Evolutionary conservation across 2,329 filamentous ascomycete species (phyloP).

Genomic region (Lasiodiplodia citricola): DNA sequence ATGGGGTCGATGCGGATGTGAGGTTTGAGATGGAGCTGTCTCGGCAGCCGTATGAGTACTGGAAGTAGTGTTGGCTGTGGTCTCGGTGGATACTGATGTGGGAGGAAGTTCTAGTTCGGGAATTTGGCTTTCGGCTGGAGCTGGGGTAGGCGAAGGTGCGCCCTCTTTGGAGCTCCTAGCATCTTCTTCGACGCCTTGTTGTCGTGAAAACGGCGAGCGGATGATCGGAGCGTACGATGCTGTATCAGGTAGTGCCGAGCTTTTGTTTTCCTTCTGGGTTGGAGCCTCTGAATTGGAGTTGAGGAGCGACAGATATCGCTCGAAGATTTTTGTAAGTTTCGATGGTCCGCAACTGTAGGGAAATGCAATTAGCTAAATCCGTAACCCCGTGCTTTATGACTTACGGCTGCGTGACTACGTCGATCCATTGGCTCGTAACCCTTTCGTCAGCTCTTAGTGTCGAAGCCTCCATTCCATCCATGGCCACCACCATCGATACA

Average conservation of each 20-base stretch:
- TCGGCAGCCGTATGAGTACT: no score
- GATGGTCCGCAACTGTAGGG: slow-evolving; percentile 38
- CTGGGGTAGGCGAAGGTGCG: background rate
- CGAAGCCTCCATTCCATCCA: slow-evolving; percentile 4
- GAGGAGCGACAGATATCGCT: background rate
- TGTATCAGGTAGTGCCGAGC: background rate
- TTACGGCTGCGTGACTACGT: slow-evolving; percentile 42
- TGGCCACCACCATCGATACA: background rate
- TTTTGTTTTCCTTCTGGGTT: background rate
- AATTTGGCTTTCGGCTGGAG: background rate
- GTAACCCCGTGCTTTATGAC: background rate
- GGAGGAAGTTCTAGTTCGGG: background rate
- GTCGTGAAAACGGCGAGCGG: background rate
- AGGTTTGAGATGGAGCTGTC: no score
- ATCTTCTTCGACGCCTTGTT: background rate
- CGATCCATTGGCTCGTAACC: slow-evolving; percentile 33
- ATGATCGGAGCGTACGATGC: background rate
- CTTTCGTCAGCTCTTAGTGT: background rate
- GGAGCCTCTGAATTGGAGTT: background rate
- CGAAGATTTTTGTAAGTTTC: slow-evolving; percentile 42
- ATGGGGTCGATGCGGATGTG: background rate
- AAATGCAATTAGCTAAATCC: background rate
- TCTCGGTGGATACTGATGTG: background rate
- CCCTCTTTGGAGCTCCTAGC: background rate
- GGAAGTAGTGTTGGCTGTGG: no score